phyloP scores from a whole-genome alignment of 139 green algal species.

The Tetradesmus obliquus region DNA sequence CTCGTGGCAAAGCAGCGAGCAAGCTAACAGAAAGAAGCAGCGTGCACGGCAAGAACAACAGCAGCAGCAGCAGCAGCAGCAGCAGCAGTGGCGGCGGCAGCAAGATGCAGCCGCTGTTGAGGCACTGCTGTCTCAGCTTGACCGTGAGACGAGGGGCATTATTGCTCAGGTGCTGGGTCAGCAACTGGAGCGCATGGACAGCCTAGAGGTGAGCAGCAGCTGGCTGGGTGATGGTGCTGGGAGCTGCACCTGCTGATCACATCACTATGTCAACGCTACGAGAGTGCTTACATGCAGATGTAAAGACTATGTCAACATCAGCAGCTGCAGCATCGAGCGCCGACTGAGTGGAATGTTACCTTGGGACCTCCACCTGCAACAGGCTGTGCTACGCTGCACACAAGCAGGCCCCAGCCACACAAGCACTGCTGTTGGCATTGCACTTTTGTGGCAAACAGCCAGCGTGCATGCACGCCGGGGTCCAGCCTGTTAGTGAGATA shows the following conservation, averaged over 20 bases:
- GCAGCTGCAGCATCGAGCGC: too few species aligned
- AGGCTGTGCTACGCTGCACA: too few species aligned
- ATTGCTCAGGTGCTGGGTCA: constrained; percentile 18
- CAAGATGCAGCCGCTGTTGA: constrained; percentile 7
- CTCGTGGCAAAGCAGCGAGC: constrained; percentile 45
- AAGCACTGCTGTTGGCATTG: too few species aligned
- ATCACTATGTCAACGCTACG: too few species aligned
- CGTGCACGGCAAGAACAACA: background rate
- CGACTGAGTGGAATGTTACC: too few species aligned
- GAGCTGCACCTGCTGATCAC: background rate
- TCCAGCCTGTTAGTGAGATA: too few species aligned
- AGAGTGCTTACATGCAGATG: too few species aligned
- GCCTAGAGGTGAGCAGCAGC: constrained; percentile 10
- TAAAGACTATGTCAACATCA: too few species aligned
- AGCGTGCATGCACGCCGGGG: too few species aligned
- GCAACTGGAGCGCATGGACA: background rate
- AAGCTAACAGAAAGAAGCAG: constrained; percentile 37
- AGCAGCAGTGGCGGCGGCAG: constrained; percentile 24
- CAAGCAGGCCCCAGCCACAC: too few species aligned
- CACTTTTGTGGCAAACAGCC: too few species aligned
- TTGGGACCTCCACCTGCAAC: too few species aligned
- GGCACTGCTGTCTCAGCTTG: constrained; percentile 15
- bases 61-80: constrained; percentile 16
- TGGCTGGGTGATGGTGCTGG: background rate
- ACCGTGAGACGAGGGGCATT: background rate